Percentiles rank a stretch among this genome's conserved stretches.
These are phyloP conservation scores for Flaveria linearis DNA, from an alignment of 129 eudicot genomes.

Conservation along the genomic window DNA sequence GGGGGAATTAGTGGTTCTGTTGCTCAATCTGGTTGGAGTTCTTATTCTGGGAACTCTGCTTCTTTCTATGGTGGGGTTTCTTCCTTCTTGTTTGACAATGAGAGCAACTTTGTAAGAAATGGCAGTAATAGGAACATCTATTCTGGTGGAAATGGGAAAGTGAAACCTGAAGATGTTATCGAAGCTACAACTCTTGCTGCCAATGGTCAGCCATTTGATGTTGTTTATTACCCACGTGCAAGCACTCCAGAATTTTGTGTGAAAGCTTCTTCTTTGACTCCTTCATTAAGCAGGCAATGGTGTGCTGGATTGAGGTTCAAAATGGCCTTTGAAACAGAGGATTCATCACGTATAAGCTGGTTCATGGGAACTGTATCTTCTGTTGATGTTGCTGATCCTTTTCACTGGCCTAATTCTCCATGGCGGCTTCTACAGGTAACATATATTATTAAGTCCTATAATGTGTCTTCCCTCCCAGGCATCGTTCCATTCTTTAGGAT, in stretches of 20 bases:
- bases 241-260: conserved; percentile 85
- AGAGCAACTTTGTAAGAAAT: conserved; percentile 47
- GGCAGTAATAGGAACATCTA: conserved; percentile 35
- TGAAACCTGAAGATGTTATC: conserved; percentile 65
- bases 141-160: conserved; percentile 50
- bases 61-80: conserved; percentile 53
- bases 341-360: conserved; percentile 85
- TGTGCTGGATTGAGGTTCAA: conserved; percentile 87
- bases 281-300: conserved; percentile 77
- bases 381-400: conserved; percentile 79
- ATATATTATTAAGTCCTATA: not conserved
- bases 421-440: conserved; percentile 91
- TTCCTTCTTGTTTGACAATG: conserved; percentile 59
- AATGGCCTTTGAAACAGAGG: conserved; percentile 94
- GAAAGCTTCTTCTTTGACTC: conserved; percentile 61
- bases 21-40: conserved; percentile 58
- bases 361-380: conserved; percentile 81
- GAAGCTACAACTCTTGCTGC: conserved; percentile 75
- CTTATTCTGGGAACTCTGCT: conserved; percentile 47
- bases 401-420: conserved; percentile 93
- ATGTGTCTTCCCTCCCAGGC: not conserved
- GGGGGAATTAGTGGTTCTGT: conserved; percentile 53
- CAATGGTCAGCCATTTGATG: conserved; percentile 77
- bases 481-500: not conserved
- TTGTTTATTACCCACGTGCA: conserved; percentile 76